Conservation (phyloP, 805 yeast species). For the Scheffersomyces lignosus region DNA sequence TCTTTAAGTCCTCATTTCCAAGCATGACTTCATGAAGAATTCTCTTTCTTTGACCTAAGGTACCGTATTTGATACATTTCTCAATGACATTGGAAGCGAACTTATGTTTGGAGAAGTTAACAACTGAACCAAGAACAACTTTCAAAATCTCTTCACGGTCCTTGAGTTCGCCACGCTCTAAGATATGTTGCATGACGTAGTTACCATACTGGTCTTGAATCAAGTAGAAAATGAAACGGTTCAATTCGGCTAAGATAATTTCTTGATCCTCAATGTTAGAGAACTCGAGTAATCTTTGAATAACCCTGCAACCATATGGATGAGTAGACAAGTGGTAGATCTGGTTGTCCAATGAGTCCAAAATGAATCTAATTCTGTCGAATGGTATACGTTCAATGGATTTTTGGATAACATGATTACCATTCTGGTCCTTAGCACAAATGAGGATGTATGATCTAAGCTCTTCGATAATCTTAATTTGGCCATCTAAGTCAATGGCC, state of each 20-base stretch:
- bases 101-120: slow-evolving; percentile 89
- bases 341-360: slow-evolving; percentile 65
- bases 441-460: slow-evolving; percentile 62
- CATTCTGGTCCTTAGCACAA: slow-evolving; percentile 85
- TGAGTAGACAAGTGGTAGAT: slow-evolving; percentile 89
- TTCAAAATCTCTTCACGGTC: slow-evolving; percentile 64
- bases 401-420: slow-evolving; percentile 96
- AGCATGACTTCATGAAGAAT: slow-evolving; percentile 68
- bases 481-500: slow-evolving; percentile 61
- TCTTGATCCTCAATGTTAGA: slow-evolving; percentile 66
- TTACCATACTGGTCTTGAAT: slow-evolving; percentile 97
- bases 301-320: slow-evolving; percentile 96
- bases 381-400: slow-evolving; percentile 86
- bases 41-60: slow-evolving; percentile 55
- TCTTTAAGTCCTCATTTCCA: slow-evolving; percentile 46
- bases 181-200: slow-evolving; percentile 93
- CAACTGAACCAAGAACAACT: slow-evolving; percentile 69
- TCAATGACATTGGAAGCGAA: slow-evolving; percentile 98
- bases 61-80: slow-evolving; percentile 80
- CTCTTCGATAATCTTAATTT: slow-evolving; percentile 68
- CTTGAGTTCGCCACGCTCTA: slow-evolving; percentile 71
- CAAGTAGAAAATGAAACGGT: slow-evolving; percentile 67
- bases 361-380: slow-evolving; percentile 64
- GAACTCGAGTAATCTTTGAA: slow-evolving; percentile 86
- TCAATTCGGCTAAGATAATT: slow-evolving; percentile 68